Evolutionary conservation across 2,329 filamentous ascomycete genomes (phyloP).

Genomic region (Sporothrix protearum): DNA sequence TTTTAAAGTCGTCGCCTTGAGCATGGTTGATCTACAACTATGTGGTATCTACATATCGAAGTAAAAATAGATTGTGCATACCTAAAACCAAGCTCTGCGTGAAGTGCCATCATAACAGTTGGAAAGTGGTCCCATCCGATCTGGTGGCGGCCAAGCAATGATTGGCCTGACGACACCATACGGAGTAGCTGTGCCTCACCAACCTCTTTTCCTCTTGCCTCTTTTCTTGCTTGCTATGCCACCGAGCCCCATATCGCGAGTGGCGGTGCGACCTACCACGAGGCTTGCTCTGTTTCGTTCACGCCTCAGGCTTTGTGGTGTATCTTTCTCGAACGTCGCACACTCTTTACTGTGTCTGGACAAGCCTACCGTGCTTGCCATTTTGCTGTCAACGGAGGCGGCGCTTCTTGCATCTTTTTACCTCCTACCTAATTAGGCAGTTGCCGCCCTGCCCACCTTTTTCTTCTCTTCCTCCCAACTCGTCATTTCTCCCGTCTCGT

Average conservation of each 20-base stretch:
- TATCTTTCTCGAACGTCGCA: not conserved
- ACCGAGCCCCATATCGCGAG: not conserved
- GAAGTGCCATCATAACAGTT: not conserved
- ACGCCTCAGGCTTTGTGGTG: not conserved
- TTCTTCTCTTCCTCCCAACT: not conserved
- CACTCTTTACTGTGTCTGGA: slow-evolving; percentile 4
- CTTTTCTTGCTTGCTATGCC: not conserved
- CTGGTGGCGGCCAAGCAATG: not conserved
- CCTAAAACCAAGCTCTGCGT: not conserved
- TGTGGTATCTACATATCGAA: slow-evolving; percentile 12
- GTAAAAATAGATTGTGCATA: slow-evolving; percentile 12
- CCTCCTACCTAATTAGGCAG: slow-evolving; percentile 22
- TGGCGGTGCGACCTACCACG: not conserved
- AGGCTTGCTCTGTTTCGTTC: not conserved
- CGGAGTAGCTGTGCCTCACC: not conserved
- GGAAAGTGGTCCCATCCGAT: not conserved
- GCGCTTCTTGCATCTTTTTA: not conserved
- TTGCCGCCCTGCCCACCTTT: not conserved
- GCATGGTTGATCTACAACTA: not conserved
- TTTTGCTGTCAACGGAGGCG: not conserved
- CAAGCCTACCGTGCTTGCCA: not conserved
- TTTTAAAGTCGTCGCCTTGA: not conserved
- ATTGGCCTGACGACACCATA: not conserved
- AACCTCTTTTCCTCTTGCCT: not conserved
- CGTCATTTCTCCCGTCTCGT: not conserved